phyloP scores from a whole-genome alignment of 805 yeast genomes.

The Saccharomycopsis babjevae region DNA sequence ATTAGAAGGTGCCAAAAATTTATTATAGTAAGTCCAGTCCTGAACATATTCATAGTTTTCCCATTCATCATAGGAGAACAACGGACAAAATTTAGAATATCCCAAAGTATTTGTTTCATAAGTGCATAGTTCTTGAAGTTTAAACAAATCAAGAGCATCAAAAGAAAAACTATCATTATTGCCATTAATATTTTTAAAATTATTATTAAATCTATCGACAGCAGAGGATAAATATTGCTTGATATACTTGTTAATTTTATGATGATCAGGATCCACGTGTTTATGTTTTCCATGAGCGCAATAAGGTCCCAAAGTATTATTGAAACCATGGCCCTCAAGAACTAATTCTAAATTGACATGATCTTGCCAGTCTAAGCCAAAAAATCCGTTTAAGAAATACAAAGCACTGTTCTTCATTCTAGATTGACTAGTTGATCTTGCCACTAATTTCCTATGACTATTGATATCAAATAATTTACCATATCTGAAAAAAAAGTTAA shows the following conservation, averaged over 20 bases:
- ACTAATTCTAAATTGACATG: constrained; percentile 19
- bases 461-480: constrained; percentile 14
- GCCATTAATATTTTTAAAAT: background rate
- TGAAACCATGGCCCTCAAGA: constrained; percentile 17
- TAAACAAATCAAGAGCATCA: constrained; percentile 34
- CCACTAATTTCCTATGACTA: constrained; percentile 10
- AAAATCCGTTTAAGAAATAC: constrained; percentile 39
- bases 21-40: constrained; percentile 52
- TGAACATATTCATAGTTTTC: constrained; percentile 47
- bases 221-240: constrained; percentile 2
- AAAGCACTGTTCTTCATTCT: constrained; percentile 39
- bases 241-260: background rate
- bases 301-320: constrained; percentile 18
- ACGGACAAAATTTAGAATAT: constrained; percentile 53
- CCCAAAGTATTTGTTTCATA: constrained; percentile 67
- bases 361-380: constrained; percentile 26
- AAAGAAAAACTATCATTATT: background rate
- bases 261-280: background rate
- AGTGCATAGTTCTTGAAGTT: constrained; percentile 58
- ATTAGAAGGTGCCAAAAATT: constrained; percentile 44
- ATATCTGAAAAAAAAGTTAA: constrained; percentile 15
- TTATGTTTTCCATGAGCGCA: constrained; percentile 10
- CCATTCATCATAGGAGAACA: constrained; percentile 61
- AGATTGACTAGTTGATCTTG: constrained; percentile 32
- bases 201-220: constrained; percentile 2